Conservation (phyloP, 495 filamentous ascomycete genomes). For the Talaromyces liani region DNA sequence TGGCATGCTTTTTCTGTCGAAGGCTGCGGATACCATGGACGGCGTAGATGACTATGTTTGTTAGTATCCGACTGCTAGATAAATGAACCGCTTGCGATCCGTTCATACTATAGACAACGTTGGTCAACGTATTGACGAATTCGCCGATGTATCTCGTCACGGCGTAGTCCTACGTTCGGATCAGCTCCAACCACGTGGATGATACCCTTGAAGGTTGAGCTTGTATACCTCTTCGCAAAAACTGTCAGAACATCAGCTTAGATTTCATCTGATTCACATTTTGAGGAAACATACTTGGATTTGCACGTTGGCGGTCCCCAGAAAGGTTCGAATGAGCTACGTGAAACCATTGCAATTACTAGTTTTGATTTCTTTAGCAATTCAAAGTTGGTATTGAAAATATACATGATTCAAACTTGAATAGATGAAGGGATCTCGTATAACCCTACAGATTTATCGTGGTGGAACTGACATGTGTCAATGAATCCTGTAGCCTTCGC, state of each 20-base stretch:
- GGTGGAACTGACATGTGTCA: not conserved
- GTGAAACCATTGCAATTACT: not conserved
- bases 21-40: not conserved
- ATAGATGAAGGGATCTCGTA: not conserved
- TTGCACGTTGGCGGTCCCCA: not conserved
- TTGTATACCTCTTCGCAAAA: constrained; percentile 1
- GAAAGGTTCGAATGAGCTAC: not conserved
- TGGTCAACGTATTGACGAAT: constrained; percentile 50
- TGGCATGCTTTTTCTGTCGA: not conserved
- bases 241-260: not conserved
- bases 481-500: not conserved
- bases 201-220: not conserved
- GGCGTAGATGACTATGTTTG: not conserved
- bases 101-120: constrained; percentile 17
- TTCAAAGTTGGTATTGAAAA: not conserved
- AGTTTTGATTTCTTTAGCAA: too few relatives aligned
- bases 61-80: not conserved
- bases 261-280: too few relatives aligned
- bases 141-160: constrained; percentile 47
- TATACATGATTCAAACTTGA: too few relatives aligned
- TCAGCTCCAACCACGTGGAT: not conserved
- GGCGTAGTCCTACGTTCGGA: constrained; percentile 38
- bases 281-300: not conserved
- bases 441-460: not conserved
- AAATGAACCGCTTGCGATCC: not conserved